Conservation (phyloP, 225 moss, liverwort and hornwort genomes). For the Anthoceros angustus region DNA sequence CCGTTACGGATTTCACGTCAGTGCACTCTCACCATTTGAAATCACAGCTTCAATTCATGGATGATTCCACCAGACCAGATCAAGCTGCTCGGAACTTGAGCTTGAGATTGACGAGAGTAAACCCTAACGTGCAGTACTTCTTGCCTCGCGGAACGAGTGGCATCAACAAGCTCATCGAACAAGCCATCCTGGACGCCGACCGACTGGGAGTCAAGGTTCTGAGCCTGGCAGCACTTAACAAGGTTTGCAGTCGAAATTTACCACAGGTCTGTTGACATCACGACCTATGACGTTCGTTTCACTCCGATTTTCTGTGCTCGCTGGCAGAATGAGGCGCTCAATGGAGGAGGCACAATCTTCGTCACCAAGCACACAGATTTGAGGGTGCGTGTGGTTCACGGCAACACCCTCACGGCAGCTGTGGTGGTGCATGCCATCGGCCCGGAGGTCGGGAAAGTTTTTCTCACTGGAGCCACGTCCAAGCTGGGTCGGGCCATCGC, state of each 20-base stretch:
- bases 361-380: conserved; percentile 61
- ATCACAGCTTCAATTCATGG: neutral
- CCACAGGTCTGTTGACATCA: no score
- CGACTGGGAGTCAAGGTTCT: conserved; percentile 40
- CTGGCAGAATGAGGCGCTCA: conserved; percentile 68
- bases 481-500: conserved; percentile 90
- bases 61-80: neutral
- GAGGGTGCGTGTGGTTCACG: conserved; percentile 75
- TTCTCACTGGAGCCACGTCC: conserved; percentile 89
- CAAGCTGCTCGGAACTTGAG: neutral
- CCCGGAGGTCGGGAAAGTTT: conserved; percentile 46
- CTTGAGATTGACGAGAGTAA: neutral
- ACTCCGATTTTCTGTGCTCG: neutral
- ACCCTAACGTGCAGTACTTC: conserved; percentile 21
- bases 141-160: conserved; percentile 25
- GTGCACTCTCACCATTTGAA: neutral
- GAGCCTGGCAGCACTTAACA: conserved; percentile 53
- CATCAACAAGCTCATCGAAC: conserved; percentile 40
- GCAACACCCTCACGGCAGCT: conserved; percentile 82
- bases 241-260: conserved; percentile 15
- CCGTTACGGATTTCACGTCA: conserved; percentile 69
- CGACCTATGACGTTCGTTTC: neutral
- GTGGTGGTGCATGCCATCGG: conserved; percentile 64
- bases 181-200: conserved; percentile 36
- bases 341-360: conserved; percentile 69